Base-by-base conservation (phyloP, 805 yeast genomes). In the Grigorovia transvaalensis region DNA sequence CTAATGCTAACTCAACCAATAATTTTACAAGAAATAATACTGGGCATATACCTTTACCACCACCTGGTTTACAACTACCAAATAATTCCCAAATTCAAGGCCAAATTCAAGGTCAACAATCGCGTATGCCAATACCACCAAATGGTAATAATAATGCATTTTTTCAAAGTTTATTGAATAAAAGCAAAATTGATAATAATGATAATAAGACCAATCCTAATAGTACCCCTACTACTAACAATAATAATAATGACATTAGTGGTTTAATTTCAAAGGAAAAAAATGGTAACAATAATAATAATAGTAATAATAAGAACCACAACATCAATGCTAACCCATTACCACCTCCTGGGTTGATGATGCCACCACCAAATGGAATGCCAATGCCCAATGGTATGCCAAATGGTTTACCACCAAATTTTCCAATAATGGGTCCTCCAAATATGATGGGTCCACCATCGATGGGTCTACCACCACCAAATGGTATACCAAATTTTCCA, bases 111-210 rank as follows among this genome's bases (percentile, higher is more conserved):
- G 9, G 9, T 30, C 33, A 33, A 8, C 11, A 33, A 11, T 11
- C 15, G 38, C 46, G 27, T 35, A 50, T 59, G 56, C 56, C 53
- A 27, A 23, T 50, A 45, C 44, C 56, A 49, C 46, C 52, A 44
- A 48, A 54, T 52, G 51, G 50, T 38, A 59, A 56, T 50, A 56
- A 59, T 9, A 65, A 61, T 50, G 57, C 58, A n/a, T 65, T 65
- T 49, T 65, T 65, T 53, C 68, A 64, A 51, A 61, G 60, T 19
- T 52, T 65, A 41, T 56, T 65, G 38, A 64, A 61, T 44, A 65
- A 59, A 50, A 64, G 62, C 45, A 65, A 65, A 49, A 47, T 13
- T 11, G 40, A 38, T 18, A 15, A 19, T 13, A 45, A 17, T 33
- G 23, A 44, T 20, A 33, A 46, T 30, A 23, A 17, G 6, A 20